Percentiles rank a stretch among this genome's conserved stretches.
Evolutionary conservation across 306 rosid species (phyloP).

Genomic region (Fragaria nilgerrensis): DNA sequence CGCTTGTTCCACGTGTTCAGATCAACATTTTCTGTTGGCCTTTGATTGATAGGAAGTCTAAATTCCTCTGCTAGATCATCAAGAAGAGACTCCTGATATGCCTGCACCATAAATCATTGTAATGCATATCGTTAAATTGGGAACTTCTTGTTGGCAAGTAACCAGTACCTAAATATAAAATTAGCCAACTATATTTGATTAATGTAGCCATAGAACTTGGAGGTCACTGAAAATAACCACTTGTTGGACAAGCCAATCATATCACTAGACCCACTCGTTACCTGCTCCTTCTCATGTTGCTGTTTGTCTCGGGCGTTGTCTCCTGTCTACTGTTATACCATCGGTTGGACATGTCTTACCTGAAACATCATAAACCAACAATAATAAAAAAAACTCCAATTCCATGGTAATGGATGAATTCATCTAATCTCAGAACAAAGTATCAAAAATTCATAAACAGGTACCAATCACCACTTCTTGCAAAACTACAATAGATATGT

Average conservation of each 20-base stretch:
- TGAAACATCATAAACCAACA: constrained; percentile 8
- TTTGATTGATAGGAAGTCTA: constrained; percentile 82
- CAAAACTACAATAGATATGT: neutral
- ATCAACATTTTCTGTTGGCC: constrained; percentile 93
- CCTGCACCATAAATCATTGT: constrained; percentile 27
- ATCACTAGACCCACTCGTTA: neutral
- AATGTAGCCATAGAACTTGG: neutral
- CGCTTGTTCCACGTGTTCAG: constrained; percentile 90
- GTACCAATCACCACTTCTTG: neutral
- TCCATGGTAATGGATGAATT: neutral
- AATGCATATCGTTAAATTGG: constrained; percentile 10
- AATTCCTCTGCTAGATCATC: constrained; percentile 72
- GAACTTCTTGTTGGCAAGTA: constrained; percentile 5
- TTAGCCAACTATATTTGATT: neutral
- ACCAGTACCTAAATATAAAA: neutral
- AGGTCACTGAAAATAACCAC: neutral
- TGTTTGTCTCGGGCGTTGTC: constrained; percentile 40
- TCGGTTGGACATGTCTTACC: constrained; percentile 47
- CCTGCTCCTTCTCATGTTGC: constrained; percentile 51
- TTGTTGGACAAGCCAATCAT: neutral
- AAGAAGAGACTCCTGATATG: constrained; percentile 44
- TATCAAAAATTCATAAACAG: neutral
- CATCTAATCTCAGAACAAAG: constrained; percentile 5
- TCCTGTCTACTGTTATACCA: constrained; percentile 54
- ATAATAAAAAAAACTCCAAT: neutral